Evolutionary conservation across 768 basidiomycete species (phyloP).

Genomic region (Lentinula boryana): DNA sequence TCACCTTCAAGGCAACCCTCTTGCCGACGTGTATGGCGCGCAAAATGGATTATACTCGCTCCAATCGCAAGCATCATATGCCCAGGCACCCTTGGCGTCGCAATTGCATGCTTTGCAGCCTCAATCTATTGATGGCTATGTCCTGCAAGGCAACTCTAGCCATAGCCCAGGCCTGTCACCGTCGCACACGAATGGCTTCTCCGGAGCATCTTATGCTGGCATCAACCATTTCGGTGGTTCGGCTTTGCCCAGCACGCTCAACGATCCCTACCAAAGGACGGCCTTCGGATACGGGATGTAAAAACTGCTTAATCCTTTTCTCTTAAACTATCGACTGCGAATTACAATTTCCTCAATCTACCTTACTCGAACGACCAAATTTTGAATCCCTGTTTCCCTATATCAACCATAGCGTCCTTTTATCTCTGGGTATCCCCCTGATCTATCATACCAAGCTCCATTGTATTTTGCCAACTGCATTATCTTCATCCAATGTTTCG

Average conservation of each 20-base stretch:
- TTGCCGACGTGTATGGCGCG: conserved; percentile 61
- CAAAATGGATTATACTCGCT: conserved; percentile 60
- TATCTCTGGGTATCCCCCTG: conserved; percentile 29
- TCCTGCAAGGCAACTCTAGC: conserved; percentile 65
- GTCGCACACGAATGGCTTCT: conserved; percentile 51
- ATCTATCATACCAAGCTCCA: conserved; percentile 51
- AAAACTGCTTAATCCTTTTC: conserved; percentile 17
- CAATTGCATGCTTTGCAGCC: conserved; percentile 60
- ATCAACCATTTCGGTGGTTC: conserved; percentile 48
- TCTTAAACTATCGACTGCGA: not conserved
- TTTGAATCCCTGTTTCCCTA: conserved; percentile 25
- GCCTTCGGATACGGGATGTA: conserved; percentile 79
- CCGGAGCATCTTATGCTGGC: conserved; percentile 44
- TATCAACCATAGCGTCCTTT: conserved; percentile 29
- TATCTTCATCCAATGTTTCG: conserved; percentile 36
- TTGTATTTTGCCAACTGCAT: conserved; percentile 70
- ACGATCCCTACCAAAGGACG: conserved; percentile 73
- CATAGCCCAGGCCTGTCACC: conserved; percentile 61
- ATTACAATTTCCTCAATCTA: conserved; percentile 27
- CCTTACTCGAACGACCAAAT: conserved; percentile 30
- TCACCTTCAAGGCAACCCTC: conserved; percentile 50
- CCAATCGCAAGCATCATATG: conserved; percentile 46
- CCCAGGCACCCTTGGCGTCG: conserved; percentile 48
- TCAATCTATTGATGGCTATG: conserved; percentile 76
- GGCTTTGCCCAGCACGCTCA: conserved; percentile 47